Conservation (phyloP, 1,284 basidiomycete genomes). For the Veloporphyrellus conicus region DNA sequence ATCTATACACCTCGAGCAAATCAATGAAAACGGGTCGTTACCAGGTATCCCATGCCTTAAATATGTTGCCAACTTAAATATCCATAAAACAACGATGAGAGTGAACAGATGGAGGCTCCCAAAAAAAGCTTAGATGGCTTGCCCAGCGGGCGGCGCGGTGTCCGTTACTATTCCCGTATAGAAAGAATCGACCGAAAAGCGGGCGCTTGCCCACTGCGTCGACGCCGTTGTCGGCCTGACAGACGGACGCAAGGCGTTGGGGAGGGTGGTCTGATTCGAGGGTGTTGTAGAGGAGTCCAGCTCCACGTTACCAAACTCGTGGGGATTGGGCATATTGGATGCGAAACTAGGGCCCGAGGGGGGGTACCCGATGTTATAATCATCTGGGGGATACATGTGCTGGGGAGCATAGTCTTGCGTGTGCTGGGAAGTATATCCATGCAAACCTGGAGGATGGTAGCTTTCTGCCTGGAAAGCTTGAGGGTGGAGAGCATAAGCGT, state of each 20-base stretch:
- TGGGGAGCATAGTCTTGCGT: conserved; percentile 19
- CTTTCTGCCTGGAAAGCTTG: conserved; percentile 13
- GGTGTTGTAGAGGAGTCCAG: conserved; percentile 7
- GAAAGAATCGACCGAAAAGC: conserved; percentile 30
- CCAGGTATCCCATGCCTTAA: conserved; percentile 5
- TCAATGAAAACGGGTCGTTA: conserved; percentile 5
- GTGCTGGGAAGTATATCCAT: conserved; percentile 1
- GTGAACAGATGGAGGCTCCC: conserved; percentile 1
- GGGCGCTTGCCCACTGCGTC: conserved; percentile 12
- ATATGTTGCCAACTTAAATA: conserved; percentile 21
- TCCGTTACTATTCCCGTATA: conserved; percentile 25
- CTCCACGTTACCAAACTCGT: conserved; percentile 6
- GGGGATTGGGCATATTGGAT: conserved; percentile 16
- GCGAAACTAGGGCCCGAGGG: not conserved
- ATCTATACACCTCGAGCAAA: conserved; percentile 8
- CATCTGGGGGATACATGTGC: conserved; percentile 18
- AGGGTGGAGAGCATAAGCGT: conserved; percentile 17
- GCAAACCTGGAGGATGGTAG: not conserved
- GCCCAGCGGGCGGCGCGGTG: conserved; percentile 10
- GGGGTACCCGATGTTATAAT: conserved; percentile 19
- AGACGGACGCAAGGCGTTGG: conserved; percentile 19
- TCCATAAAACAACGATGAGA: conserved; percentile 14
- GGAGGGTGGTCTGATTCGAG: conserved; percentile 4
- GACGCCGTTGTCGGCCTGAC: conserved; percentile 2
- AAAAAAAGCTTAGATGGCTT: conserved; percentile 17